A percentile compares a stretch with the other conserved stretches of the same genome.
Evolutionary conservation across 345 rosid genomes (phyloP).

Genomic region (Pistacia integerrima): DNA sequence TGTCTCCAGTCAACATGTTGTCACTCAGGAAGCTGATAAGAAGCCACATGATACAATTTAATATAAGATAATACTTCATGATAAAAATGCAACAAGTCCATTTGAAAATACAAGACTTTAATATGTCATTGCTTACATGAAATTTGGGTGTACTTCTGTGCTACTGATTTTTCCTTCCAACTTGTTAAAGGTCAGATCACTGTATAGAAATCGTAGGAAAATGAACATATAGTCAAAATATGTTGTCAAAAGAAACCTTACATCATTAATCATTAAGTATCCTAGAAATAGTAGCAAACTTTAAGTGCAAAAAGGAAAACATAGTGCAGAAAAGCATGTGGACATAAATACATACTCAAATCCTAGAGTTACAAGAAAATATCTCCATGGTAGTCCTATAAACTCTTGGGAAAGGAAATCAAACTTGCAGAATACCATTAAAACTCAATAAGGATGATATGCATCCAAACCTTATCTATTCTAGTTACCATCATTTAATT

Average conservation of each 20-base stretch:
- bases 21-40: constrained; percentile 20
- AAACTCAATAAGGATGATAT: too few relatives aligned
- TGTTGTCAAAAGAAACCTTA: not conserved
- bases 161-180: constrained; percentile 9
- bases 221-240: not conserved
- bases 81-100: not conserved
- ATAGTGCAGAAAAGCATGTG: not conserved
- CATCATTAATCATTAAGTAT: not conserved
- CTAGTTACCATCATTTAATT: too few relatives aligned
- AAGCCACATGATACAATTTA: constrained; percentile 3
- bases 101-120: not conserved
- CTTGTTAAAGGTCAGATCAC: constrained; percentile 30
- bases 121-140: constrained; percentile 14
- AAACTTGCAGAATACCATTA: too few relatives aligned
- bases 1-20: constrained; percentile 30
- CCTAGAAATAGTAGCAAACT: not conserved
- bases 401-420: too few relatives aligned
- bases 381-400: too few relatives aligned
- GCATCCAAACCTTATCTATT: too few relatives aligned
- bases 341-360: not conserved
- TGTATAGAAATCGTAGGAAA: constrained; percentile 15
- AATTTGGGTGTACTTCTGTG: not conserved
- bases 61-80: not conserved
- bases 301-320: too few relatives aligned
- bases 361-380: too few relatives aligned